phyloP scores from a whole-genome alignment of 441 rosid species.

The Erysimum pusillum region DNA sequence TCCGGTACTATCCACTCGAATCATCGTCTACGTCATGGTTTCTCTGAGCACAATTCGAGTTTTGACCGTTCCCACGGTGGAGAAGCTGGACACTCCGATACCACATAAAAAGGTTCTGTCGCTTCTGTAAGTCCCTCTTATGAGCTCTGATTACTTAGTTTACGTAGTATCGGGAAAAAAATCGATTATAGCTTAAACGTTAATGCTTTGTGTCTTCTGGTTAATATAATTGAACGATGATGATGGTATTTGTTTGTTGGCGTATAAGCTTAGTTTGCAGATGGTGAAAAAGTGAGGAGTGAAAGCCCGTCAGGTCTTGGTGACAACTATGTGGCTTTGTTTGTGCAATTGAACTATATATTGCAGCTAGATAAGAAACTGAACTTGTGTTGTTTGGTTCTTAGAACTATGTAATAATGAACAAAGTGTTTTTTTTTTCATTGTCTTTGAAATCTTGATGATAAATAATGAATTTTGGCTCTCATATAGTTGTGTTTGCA shows the following conservation, averaged over 20 bases:
- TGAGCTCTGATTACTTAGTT: no score
- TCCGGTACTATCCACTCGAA: conserved; percentile 36
- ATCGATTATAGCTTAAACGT: conserved; percentile 12
- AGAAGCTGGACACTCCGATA: conserved; percentile 51
- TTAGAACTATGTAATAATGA: no score
- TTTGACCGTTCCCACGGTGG: conserved; percentile 45
- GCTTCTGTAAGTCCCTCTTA: conserved; percentile 59
- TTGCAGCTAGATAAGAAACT: no score
- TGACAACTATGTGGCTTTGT: conserved; percentile 71
- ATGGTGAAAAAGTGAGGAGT: conserved; percentile 47
- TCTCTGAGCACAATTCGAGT: conserved; percentile 41
- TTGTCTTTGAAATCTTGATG: no score
- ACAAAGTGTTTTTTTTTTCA: no score
- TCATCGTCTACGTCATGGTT: conserved; percentile 30
- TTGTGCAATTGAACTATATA: conserved; percentile 49
- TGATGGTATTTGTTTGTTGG: conserved; percentile 16
- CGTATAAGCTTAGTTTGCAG: conserved; percentile 52
- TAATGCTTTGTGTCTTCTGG: conserved; percentile 37
- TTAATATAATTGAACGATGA: conserved; percentile 1
- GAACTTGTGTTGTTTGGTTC: no score
- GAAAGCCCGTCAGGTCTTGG: conserved; percentile 57
- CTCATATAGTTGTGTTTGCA: no score
- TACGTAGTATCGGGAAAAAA: no score
- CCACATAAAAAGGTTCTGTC: conserved; percentile 47
- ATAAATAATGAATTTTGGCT: no score